These are phyloP conservation scores for Fusarium lateritium DNA, from an alignment of 2,329 filamentous ascomycete genomes.

Conservation along the genomic window DNA sequence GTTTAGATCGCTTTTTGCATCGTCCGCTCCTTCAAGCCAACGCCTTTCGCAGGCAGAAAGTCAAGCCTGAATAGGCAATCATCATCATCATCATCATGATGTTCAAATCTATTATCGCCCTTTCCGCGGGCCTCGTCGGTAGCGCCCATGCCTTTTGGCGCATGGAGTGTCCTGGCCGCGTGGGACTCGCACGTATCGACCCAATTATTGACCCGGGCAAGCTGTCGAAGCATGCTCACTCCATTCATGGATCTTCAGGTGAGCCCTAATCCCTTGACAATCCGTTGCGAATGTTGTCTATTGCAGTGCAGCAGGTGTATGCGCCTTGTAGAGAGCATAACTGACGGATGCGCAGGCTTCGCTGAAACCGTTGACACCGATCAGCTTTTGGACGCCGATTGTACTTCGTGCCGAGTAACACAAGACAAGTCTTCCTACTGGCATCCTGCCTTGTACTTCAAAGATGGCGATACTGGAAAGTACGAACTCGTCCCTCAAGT, in stretches of 20 bases:
- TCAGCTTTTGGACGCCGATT: slow-evolving; percentile 73
- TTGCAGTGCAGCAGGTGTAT: not conserved
- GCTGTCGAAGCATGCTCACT: slow-evolving; percentile 77
- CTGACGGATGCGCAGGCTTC: slow-evolving; percentile 69
- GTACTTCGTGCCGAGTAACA: slow-evolving; percentile 84
- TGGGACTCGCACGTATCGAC: slow-evolving; percentile 81
- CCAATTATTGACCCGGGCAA: slow-evolving; percentile 77
- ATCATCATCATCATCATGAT: slow-evolving; percentile 46
- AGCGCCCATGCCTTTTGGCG: slow-evolving; percentile 84
- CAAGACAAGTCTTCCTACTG: slow-evolving; percentile 93
- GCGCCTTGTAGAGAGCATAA: too few species aligned
- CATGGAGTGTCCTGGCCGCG: slow-evolving; percentile 82
- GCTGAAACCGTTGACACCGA: slow-evolving; percentile 68
- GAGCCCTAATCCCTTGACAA: slow-evolving; percentile 55
- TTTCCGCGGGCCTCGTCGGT: slow-evolving; percentile 54
- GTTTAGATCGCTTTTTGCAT: slow-evolving; percentile 55
- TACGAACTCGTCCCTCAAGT: slow-evolving; percentile 79
- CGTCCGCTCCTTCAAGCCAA: slow-evolving; percentile 53
- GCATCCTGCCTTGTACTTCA: slow-evolving; percentile 85
- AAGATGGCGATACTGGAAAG: slow-evolving; percentile 73
- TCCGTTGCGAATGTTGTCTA: too few species aligned
- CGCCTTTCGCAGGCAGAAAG: slow-evolving; percentile 23
- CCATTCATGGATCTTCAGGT: slow-evolving; percentile 83
- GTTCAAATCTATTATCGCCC: slow-evolving; percentile 53
- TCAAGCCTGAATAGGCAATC: slow-evolving; percentile 47